Base-by-base conservation (phyloP, 805 yeast species). In the Starmerella vaccinii region DNA sequence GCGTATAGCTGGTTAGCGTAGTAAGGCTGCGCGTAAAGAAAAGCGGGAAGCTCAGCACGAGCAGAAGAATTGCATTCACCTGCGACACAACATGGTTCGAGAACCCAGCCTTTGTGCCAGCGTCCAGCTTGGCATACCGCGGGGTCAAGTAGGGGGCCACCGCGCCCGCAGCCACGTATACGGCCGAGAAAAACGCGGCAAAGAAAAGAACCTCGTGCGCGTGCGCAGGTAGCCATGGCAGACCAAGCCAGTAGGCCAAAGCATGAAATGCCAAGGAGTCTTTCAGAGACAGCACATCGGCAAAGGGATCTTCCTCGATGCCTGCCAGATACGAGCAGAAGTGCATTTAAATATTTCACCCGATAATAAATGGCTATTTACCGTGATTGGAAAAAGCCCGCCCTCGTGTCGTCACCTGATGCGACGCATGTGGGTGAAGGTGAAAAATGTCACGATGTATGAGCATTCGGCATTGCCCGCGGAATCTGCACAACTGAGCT, bases 81-180 rank as follows among this genome's bases (percentile, higher is more conserved):
- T 84, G 80, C 1, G 97, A 82, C 3, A 86, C 95, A 8, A 84
- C 74, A 65, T 92, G 97, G 59, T 89, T 84, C 64, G 90, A 95
- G 61, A 85, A 89, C 64, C 90, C 87, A 53, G 80, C 59, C 63
- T 73, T 75, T 59, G 88, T 83, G 64, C 88, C 95, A 18, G 61
- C 53, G 35, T 67, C 64, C 37, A 71, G 56, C 3, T 64, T 58
- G 2, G 74, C 72, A 67, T 88, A 88, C 51, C 71, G 64, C 18
- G 65, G 61, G 53, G 83, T 74, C 26, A 77, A 30, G 23, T 27
- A 12, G 8, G 45, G 45, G 21, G 45, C 32, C 13, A 41, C 4
- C 9, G 27, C 18, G 5, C 84, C 82, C 1, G 87, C 76, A 1
- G 74, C 47, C 7, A 67, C 57, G 66, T 80, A 81, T n/a, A 84